Conservation (phyloP, 257 asterid genomes). For the Solanum virginianum region DNA sequence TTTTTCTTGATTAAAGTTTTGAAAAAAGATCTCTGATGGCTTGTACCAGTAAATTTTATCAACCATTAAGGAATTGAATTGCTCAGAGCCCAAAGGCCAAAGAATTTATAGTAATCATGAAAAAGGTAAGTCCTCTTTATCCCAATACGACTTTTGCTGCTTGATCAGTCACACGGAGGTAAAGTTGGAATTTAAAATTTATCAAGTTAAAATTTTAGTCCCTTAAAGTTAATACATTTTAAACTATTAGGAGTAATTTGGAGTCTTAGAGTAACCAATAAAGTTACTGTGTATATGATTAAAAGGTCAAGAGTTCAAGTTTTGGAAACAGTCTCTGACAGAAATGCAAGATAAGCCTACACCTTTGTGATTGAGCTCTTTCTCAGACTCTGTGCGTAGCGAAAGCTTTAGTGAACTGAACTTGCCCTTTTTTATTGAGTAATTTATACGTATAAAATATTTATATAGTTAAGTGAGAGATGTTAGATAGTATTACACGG, state of each 20-base stretch:
- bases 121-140: neutral
- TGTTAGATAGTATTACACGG: neutral
- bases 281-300: too few relatives aligned
- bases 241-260: neutral
- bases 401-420: too few relatives aligned
- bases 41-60: neutral
- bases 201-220: too few relatives aligned
- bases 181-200: neutral
- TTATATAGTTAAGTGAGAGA: neutral
- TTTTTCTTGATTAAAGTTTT: neutral
- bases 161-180: neutral
- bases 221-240: neutral
- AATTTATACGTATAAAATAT: too few relatives aligned
- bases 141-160: neutral
- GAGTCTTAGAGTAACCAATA: too few relatives aligned
- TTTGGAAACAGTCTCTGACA: too few relatives aligned
- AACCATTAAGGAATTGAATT: conserved; percentile 7
- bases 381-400: too few relatives aligned
- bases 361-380: too few relatives aligned
- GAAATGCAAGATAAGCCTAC: too few relatives aligned
- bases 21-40: conserved; percentile 22
- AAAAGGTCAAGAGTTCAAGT: too few relatives aligned
- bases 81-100: neutral
- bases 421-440: too few relatives aligned
- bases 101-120: neutral